Conservation (phyloP, 2,329 filamentous ascomycete species). For the Sporothrix inflata region DNA sequence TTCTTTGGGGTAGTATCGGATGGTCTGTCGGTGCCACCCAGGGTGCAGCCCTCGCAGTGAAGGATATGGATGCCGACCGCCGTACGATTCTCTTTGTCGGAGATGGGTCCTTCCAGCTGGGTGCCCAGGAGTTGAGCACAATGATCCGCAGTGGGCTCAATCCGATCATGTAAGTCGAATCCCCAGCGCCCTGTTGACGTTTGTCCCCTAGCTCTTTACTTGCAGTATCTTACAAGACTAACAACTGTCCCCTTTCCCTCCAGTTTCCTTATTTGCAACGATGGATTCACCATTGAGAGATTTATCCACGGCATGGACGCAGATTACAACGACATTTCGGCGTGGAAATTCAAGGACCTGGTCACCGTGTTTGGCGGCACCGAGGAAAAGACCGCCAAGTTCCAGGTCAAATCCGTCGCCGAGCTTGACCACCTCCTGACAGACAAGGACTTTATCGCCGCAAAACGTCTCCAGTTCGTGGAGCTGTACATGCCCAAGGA, state of each 20-base stretch:
- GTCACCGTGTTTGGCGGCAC: conserved; percentile 34
- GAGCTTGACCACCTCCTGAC: conserved; percentile 33
- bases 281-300: conserved; percentile 87
- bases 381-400: conserved; percentile 32
- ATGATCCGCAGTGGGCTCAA: conserved; percentile 77
- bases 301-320: conserved; percentile 84
- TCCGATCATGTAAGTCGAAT: conserved; percentile 67
- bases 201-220: neutral
- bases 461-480: conserved; percentile 67
- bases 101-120: conserved; percentile 84
- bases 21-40: conserved; percentile 63
- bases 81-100: conserved; percentile 86
- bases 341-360: conserved; percentile 65
- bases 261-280: conserved; percentile 82
- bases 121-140: conserved; percentile 80
- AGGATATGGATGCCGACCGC: conserved; percentile 50
- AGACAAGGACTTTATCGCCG: conserved; percentile 46
- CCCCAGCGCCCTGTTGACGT: too few species aligned
- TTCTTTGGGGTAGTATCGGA: conserved; percentile 67
- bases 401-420: conserved; percentile 33
- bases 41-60: conserved; percentile 72
- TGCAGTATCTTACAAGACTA: too few species aligned
- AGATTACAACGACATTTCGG: conserved; percentile 77
- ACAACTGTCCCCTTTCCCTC: neutral
- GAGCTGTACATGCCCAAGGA: conserved; percentile 80